Evolutionary conservation across 148 eudicot species (phyloP), one percentile per base, ranked within the genome.

Genomic region (Salicornia ramosissima): DNA sequence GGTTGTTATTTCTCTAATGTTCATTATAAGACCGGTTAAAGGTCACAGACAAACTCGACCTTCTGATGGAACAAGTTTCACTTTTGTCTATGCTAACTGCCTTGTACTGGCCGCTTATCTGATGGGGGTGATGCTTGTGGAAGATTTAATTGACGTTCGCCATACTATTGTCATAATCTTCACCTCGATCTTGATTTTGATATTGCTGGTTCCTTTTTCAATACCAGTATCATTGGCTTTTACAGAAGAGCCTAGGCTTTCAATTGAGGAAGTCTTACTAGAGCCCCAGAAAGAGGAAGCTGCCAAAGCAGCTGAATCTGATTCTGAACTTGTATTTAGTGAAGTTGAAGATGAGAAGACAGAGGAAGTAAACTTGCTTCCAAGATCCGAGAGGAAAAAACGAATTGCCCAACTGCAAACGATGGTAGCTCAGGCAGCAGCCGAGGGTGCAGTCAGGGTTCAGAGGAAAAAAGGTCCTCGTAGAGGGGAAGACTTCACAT

Each of bases 401-500:
- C 74, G 96, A 64, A 92, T 92, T 13, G 85, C 89, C 39, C 91
- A 84, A 21, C 69, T 92, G 71, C 97, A 92, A 76, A 67, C 83
- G 18, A 87, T 61, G 74, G 67, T 92, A 55, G 89, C 91, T 3
- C 97, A 89, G 79, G 97, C 97, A 11, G 93, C 96, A 56, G 97
- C 97, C 4, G 96, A 81, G 63, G 97, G 97, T 63, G 97, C 96
- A 0, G 91, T 92, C 33, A 87, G 96, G 83, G 79, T 88, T 45
- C 88, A 87, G 78, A 86, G 91, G 74, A 83, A 90, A 76, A 84
- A 84, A 56, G 89, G 91, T 49, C 97, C 97, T 39, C 97, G 71
- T 63, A 86, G 97, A 71, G 97, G 97, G 36, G 97, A 92, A 74
- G 96, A 94, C 73, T 94, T 94, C 79, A 91, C 95, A 33, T 73